Evolutionary conservation across 2,329 filamentous ascomycete genomes (phyloP).

Genomic region (Simplicillium sp.): DNA sequence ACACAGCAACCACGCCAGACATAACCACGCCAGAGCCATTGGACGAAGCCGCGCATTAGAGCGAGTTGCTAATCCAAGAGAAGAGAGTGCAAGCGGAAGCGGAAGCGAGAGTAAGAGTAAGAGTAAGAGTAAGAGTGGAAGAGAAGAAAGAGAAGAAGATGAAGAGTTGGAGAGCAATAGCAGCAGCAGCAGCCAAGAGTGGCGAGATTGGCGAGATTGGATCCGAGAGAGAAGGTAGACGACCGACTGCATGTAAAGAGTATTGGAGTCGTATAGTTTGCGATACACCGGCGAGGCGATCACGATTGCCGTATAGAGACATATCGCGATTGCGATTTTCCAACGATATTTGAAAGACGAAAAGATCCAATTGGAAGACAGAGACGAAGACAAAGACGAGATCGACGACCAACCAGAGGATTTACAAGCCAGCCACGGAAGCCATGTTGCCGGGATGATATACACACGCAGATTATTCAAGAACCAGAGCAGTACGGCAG

Average conservation of each 20-base stretch:
- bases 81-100: not conserved
- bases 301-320: not conserved
- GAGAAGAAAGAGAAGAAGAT: not conserved
- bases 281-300: constrained; percentile 3
- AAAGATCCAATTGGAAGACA: not conserved
- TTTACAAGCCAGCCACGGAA: constrained; percentile 6
- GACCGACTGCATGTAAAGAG: constrained; percentile 3
- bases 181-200: not conserved
- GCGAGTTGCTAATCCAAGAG: too few relatives aligned
- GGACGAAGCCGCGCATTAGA: not conserved
- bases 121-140: not conserved
- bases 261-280: constrained; percentile 3
- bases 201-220: not conserved
- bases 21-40: too few relatives aligned
- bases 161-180: not conserved
- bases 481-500: constrained; percentile 1
- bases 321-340: constrained; percentile 3
- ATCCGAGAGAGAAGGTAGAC: constrained; percentile 2
- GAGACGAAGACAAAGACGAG: not conserved
- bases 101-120: not conserved
- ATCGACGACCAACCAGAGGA: constrained; percentile 4
- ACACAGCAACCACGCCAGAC: too few relatives aligned
- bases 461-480: constrained; percentile 6
- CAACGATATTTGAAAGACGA: constrained; percentile 2
- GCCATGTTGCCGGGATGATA: constrained; percentile 7